phyloP scores from a whole-genome alignment of 495 filamentous ascomycete genomes.

The Xylaria curta region DNA sequence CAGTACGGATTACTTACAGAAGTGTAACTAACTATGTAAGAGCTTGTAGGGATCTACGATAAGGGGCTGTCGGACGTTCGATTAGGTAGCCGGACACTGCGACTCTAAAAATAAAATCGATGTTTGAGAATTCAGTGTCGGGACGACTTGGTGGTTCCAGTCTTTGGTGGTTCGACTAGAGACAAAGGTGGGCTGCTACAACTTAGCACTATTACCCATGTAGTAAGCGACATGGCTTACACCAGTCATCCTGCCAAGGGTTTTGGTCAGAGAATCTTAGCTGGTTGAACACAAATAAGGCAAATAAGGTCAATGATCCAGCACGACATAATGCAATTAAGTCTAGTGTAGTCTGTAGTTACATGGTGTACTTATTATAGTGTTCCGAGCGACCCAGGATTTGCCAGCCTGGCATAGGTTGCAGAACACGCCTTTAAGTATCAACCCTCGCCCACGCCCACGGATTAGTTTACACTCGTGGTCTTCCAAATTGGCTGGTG shows the following conservation, averaged over 20 bases:
- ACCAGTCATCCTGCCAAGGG: constrained; percentile 25
- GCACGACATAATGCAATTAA: neutral
- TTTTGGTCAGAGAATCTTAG: constrained; percentile 6
- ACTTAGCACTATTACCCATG: too few species aligned
- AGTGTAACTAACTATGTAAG: neutral
- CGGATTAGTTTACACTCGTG: neutral
- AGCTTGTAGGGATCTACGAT: neutral
- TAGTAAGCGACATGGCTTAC: constrained; percentile 25
- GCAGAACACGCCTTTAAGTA: constrained; percentile 22
- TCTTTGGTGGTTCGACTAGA: constrained; percentile 20
- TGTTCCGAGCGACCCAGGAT: constrained; percentile 12
- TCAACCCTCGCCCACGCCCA: constrained; percentile 22
- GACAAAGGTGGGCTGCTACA: neutral
- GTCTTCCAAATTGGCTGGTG: constrained; percentile 8
- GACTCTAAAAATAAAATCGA: constrained; percentile 24
- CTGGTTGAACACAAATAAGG: constrained; percentile 17
- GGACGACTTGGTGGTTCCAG: constrained; percentile 13
- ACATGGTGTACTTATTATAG: constrained; percentile 20
- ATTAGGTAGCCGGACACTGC: neutral
- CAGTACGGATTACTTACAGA: too few species aligned
- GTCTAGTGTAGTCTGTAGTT: constrained; percentile 13
- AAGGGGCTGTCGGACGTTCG: constrained; percentile 1
- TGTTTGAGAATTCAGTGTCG: constrained; percentile 16
- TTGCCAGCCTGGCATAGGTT: constrained; percentile 1
- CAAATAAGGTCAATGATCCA: constrained; percentile 16